A percentile compares a stretch with the other conserved stretches of the same genome.
phyloP scores from a whole-genome alignment of 1,284 basidiomycete genomes.

The Sporisorium graminicola region DNA sequence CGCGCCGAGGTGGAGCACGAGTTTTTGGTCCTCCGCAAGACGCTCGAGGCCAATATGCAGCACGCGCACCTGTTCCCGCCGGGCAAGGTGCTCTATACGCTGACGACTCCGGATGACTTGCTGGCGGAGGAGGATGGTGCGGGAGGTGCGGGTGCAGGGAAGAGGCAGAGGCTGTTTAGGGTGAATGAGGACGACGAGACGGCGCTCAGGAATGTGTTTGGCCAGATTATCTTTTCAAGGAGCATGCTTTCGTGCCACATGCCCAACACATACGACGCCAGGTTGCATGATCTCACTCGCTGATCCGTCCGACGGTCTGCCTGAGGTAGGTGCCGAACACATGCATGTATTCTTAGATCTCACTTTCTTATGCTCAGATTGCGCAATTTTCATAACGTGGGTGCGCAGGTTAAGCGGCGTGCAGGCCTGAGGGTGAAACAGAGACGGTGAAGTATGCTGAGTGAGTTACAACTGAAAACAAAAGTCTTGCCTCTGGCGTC shows the following conservation, averaged over 20 bases:
- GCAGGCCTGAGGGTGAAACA: too few species aligned
- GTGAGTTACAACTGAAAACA: neutral
- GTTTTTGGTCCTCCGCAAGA: slow-evolving; percentile 79
- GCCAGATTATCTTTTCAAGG: slow-evolving; percentile 82
- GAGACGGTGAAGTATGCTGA: neutral
- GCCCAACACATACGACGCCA: slow-evolving; percentile 72
- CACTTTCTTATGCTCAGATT: neutral
- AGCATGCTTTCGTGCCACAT: slow-evolving; percentile 82
- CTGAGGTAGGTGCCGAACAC: neutral
- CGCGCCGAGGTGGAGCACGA: slow-evolving; percentile 35
- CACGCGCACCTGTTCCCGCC: slow-evolving; percentile 81
- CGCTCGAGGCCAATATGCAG: slow-evolving; percentile 86
- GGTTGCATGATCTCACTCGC: slow-evolving; percentile 35
- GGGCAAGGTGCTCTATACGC: slow-evolving; percentile 82
- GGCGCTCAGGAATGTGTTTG: slow-evolving; percentile 75
- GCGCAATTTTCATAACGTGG: too few species aligned
- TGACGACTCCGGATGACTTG: slow-evolving; percentile 76
- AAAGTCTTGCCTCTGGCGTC: neutral
- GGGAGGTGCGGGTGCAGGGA: neutral
- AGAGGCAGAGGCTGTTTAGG: slow-evolving; percentile 35
- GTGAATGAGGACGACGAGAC: slow-evolving; percentile 24
- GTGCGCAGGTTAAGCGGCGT: too few species aligned
- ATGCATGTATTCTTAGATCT: neutral
- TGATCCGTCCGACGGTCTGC: neutral
- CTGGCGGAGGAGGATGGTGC: neutral